Evolutionary conservation across 805 yeast genomes (phyloP), one percentile per base, ranked within the genome.

Genomic region (Ogataea corticis): DNA sequence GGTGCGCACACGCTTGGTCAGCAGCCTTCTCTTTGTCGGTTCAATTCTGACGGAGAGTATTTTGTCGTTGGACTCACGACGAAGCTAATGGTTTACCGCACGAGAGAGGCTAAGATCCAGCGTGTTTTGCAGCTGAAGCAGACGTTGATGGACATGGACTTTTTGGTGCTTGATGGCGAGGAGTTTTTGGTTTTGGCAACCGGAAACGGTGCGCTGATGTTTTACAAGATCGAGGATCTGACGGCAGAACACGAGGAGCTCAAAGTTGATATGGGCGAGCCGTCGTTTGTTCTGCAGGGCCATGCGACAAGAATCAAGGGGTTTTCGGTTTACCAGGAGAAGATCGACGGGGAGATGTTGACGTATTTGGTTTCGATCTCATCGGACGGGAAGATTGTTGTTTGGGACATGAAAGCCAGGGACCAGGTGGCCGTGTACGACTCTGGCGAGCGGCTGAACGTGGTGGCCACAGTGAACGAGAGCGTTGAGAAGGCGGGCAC

Each of bases 341-440:
- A 43, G 31, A 34, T 40, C 4, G 67, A 71, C 30, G 71, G 74
- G 12, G 72, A 69, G 15, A 13, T 40, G 1, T 40, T 49, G 10
- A 53, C 58, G 12, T 85, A 76, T 59, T 65, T 94, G 58, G 76
- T 87, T 0, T 85, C 96, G 2, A 87, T 90, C 11, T 87, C 97
- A 0, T 87, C 97, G 0, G 98, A 92, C 65, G 98, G 98, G 19
- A 86, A 80, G 58, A 84, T 92, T 42, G 96, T 94, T 7, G 86
- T 92, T 2, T 92, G 97, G 97, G 85, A 91, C 61, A 68, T 84
- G 61, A 62, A 68, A 1, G 58, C 70, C 2, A 75, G 76, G 56
- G 95, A 87, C 57, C 96, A 90, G 64, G 77, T 90, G 18, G 97
- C 97, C 0, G 94, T 89, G 3, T 92, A 90, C 63, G 88, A 84